Evolutionary conservation across 73 alveolate genomes (phyloP).

Genomic region (Paramecium sexaurelia): DNA sequence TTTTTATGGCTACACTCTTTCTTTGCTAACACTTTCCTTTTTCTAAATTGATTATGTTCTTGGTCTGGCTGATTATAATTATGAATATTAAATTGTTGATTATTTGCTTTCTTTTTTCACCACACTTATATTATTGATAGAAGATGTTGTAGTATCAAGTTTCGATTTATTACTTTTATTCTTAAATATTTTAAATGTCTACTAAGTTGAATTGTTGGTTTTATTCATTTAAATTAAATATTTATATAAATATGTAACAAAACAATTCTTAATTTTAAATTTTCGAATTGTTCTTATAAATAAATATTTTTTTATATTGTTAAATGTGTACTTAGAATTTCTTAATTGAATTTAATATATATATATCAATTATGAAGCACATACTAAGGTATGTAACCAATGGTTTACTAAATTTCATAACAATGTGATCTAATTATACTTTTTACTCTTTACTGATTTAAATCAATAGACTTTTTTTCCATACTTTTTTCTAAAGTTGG

Average conservation of each 20-base stretch:
- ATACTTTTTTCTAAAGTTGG: background rate
- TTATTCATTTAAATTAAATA: background rate
- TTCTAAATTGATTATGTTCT: background rate
- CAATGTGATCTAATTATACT: background rate
- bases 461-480: slow-evolving; percentile 21
- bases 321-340: no score
- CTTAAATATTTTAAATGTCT: background rate
- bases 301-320: background rate
- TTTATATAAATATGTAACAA: background rate
- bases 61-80: background rate
- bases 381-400: slow-evolving; percentile 26
- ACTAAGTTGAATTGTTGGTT: background rate
- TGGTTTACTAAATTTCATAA: background rate
- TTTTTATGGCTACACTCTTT: background rate
- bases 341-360: background rate
- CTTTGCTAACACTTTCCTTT: background rate
- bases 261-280: no score
- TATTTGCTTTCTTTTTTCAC: background rate
- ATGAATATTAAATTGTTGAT: background rate
- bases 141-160: background rate
- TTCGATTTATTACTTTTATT: background rate
- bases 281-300: no score
- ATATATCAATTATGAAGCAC: background rate
- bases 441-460: background rate
- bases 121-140: background rate